Conservation (phyloP, 495 filamentous ascomycete genomes). For the Barbatosphaeria neglecta region DNA sequence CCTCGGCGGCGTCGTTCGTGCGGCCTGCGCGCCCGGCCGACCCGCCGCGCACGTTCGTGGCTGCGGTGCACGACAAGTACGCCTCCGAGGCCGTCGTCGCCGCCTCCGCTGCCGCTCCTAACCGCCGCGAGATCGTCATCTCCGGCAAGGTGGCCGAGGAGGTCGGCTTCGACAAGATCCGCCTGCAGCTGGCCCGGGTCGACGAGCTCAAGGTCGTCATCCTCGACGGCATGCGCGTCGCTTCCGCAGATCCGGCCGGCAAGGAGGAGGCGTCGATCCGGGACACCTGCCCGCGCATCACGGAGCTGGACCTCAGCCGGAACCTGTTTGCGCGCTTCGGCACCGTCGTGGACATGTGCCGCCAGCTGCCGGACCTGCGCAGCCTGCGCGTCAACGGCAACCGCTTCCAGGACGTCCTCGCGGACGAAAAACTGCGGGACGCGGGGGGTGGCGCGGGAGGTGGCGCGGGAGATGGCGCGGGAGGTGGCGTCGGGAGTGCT, state of each 20-base stretch:
- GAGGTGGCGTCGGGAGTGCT: too few relatives aligned
- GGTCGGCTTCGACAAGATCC: slow-evolving; percentile 90
- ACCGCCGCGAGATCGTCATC: slow-evolving; percentile 45
- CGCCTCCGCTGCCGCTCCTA: slow-evolving; percentile 2
- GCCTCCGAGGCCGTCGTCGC: slow-evolving; percentile 39
- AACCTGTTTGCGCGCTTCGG: slow-evolving; percentile 62
- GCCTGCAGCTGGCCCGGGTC: slow-evolving; percentile 63
- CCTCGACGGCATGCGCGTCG: slow-evolving; percentile 62
- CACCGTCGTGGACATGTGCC: slow-evolving; percentile 58
- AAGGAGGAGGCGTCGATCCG: slow-evolving; percentile 24
- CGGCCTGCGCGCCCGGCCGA: slow-evolving; percentile 64
- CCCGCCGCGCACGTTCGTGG: slow-evolving; percentile 54
- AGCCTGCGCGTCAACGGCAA: slow-evolving; percentile 66
- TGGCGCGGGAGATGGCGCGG: too few relatives aligned
- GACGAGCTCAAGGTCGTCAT: slow-evolving; percentile 68
- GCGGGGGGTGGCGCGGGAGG: too few relatives aligned
- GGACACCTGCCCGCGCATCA: slow-evolving; percentile 50
- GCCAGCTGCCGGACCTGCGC: slow-evolving; percentile 47
- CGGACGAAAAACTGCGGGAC: slow-evolving; percentile 21
- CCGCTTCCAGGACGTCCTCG: slow-evolving; percentile 44
- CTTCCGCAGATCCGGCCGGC: slow-evolving; percentile 22
- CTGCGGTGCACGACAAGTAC: slow-evolving; percentile 77
- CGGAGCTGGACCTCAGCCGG: slow-evolving; percentile 75
- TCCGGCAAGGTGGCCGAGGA: slow-evolving; percentile 84
- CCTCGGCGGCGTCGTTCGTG: slow-evolving; percentile 74